These are phyloP conservation scores for Firmiana major DNA, from an alignment of 345 rosid species.

Conservation along the genomic window DNA sequence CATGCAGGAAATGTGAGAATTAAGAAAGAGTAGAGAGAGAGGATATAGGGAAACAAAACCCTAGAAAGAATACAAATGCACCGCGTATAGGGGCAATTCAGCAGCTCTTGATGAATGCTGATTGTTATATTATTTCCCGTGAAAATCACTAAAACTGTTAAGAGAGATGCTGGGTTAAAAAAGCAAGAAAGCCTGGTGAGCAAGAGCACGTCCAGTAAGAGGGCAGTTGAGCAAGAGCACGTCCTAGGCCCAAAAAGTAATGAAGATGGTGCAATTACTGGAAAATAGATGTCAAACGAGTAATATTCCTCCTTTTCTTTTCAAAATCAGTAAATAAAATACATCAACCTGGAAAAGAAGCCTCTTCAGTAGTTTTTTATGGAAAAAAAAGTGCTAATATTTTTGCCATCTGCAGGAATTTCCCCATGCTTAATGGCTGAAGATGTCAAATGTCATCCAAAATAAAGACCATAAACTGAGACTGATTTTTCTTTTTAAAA, in stretches of 20 bases:
- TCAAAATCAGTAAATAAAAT: neutral
- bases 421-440: neutral
- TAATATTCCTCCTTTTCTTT: neutral
- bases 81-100: neutral
- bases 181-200: neutral
- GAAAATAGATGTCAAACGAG: neutral
- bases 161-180: neutral
- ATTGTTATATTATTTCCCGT: neutral
- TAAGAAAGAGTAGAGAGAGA: neutral
- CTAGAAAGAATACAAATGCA: neutral
- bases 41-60: neutral
- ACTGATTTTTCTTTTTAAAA: neutral
- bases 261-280: neutral
- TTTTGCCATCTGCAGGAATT: neutral
- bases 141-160: neutral
- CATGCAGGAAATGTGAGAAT: neutral
- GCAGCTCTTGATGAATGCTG: neutral
- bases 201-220: neutral
- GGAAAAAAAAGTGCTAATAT: neutral
- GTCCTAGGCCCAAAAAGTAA: neutral
- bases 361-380: neutral
- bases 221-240: neutral
- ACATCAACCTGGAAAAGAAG: neutral
- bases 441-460: neutral
- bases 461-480: neutral